These are phyloP conservation scores for Linum tenue DNA, from an alignment of 345 rosid species.

Conservation along the genomic window DNA sequence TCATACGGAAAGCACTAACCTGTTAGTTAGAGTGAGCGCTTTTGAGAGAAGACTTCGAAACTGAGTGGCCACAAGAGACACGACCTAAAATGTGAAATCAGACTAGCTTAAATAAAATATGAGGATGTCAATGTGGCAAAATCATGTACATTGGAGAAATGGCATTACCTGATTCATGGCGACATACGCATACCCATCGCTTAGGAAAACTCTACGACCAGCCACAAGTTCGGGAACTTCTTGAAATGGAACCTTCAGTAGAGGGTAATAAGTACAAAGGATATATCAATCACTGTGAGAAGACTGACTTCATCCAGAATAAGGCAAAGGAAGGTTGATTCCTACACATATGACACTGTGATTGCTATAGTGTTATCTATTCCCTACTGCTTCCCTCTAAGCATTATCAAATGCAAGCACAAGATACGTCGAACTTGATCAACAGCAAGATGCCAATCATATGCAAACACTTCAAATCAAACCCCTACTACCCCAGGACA, in stretches of 20 bases:
- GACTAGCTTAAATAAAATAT: constrained; percentile 4
- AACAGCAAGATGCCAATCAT: not conserved
- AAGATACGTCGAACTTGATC: not conserved
- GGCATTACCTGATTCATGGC: constrained; percentile 59
- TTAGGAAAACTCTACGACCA: constrained; percentile 58
- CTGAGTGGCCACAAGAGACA: constrained; percentile 74
- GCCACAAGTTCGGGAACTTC: constrained; percentile 95
- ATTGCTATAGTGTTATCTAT: not conserved
- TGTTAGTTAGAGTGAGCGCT: constrained; percentile 75
- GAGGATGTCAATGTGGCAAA: constrained; percentile 6
- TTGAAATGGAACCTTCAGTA: constrained; percentile 86
- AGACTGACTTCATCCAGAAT: not conserved
- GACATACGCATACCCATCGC: constrained; percentile 73
- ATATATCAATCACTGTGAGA: not conserved
- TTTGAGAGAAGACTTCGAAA: constrained; percentile 72
- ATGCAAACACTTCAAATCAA: not conserved
- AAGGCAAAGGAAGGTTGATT: not conserved
- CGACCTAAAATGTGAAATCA: constrained; percentile 37
- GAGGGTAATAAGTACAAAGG: constrained; percentile 1
- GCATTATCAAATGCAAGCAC: not conserved
- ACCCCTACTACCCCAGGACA: not conserved
- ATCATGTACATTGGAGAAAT: not conserved
- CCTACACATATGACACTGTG: not conserved
- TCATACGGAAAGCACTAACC: constrained; percentile 26
- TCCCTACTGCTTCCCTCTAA: not conserved